Evolutionary conservation across 2,329 filamentous ascomycete genomes (phyloP), one percentile per base, ranked within the genome.

Genomic region (Monosporascus sp.): DNA sequence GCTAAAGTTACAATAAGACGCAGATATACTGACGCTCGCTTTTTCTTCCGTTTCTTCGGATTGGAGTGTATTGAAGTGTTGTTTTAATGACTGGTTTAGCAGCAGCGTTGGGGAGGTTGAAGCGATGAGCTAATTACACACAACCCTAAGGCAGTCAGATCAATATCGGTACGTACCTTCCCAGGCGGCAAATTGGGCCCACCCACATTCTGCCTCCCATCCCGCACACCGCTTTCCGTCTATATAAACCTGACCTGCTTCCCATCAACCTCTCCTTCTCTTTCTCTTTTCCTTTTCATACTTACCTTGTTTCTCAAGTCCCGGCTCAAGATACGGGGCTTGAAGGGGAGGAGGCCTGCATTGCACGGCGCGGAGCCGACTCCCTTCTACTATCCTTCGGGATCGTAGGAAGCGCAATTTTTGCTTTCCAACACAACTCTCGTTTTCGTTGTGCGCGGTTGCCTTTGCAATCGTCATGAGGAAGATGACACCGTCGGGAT

Each of bases 341-440:
- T 60, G 63, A 68, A 74, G 71, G 62, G 59, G 59, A 68, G 69
- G 67, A 66, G 67, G 68, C 71, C 73, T 76, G 73, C 73, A 77
- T 75, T 73, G 73, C 73, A 77, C 74, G 71, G 63, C 72, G 73
- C 70, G 73, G 73, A 67, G 72, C 73, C 67, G 64, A 67, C 66
- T 67, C 63, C 59, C 61, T 68, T 74, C 70, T 65, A 74, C 74
- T 75, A 71, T 69, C 72, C 72, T 75, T 73, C 67, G 68, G 70
- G 71, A 70, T 72, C 73, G 72, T 75, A 67, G 72, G 68, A 66
- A 69, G 72, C 63, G 68, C 37, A 74, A 74, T 74, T 75, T 73
- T 74, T 73, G 72, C 68, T 74, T 63, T 67, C 57, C 51, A 46
- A 43, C 27, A 46, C n/a, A n/a, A n/a, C 41, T 41, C 43, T 55